Conservation (phyloP, 768 basidiomycete species). For the Trametes elegans region DNA sequence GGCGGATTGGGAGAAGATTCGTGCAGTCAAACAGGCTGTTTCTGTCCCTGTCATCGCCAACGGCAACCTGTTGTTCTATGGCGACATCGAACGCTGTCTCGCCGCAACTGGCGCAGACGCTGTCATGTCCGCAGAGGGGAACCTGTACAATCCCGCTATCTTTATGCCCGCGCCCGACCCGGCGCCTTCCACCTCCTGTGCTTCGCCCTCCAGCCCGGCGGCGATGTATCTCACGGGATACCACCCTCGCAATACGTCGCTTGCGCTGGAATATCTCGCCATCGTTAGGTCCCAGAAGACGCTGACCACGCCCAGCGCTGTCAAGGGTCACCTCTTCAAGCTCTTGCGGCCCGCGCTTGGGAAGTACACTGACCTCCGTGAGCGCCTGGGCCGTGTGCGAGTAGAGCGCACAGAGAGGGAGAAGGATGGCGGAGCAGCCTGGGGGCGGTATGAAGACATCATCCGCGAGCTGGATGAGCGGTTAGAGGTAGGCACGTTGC, state of each 20-base stretch:
- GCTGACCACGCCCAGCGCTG: constrained; percentile 64
- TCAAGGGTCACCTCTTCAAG: constrained; percentile 95
- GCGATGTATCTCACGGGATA: constrained; percentile 37
- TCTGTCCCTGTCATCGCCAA: constrained; percentile 95
- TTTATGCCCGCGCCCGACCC: constrained; percentile 41
- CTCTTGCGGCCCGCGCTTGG: constrained; percentile 76
- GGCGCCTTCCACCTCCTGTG: neutral
- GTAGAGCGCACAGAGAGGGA: constrained; percentile 25
- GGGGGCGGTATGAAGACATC: constrained; percentile 50
- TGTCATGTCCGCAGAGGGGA: constrained; percentile 94
- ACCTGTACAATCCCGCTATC: constrained; percentile 88
- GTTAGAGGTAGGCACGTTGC: constrained; percentile 47
- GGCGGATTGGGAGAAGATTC: constrained; percentile 88
- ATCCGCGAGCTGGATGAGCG: constrained; percentile 57
- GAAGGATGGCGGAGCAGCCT: constrained; percentile 26
- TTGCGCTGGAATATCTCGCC: constrained; percentile 85
- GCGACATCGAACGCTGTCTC: constrained; percentile 81
- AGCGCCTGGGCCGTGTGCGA: constrained; percentile 57
- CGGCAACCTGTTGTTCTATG: constrained; percentile 87
- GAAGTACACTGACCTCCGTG: constrained; percentile 68
- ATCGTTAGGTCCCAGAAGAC: constrained; percentile 75
- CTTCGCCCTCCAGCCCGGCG: constrained; percentile 16
- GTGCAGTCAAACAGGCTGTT: constrained; percentile 86
- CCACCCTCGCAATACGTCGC: constrained; percentile 56
- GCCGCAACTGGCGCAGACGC: constrained; percentile 85